Conservation (phyloP, 2,329 filamentous ascomycete species). For the Raffaelea deltoideospora region DNA sequence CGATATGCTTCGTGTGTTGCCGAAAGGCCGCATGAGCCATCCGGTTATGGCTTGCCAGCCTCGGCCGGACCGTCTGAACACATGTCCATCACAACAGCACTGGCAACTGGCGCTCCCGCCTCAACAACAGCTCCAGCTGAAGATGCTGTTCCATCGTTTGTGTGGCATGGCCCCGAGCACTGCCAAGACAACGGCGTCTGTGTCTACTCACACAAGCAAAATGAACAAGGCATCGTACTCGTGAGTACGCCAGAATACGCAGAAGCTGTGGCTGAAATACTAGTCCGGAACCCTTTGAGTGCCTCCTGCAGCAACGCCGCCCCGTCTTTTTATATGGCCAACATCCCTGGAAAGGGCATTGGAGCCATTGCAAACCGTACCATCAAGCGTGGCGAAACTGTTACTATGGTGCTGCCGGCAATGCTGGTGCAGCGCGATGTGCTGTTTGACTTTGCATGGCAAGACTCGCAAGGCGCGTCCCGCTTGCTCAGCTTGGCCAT, state of each 20-base stretch:
- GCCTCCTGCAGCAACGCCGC: no score
- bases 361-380: constrained; percentile 20
- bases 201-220: not conserved
- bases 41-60: no score
- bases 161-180: no score
- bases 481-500: constrained; percentile 2
- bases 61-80: no score
- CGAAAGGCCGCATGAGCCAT: no score
- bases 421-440: constrained; percentile 15
- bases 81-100: no score
- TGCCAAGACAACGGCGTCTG: no score
- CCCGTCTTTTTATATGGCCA: constrained; percentile 13
- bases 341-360: constrained; percentile 19
- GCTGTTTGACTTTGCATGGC: constrained; percentile 2
- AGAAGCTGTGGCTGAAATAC: constrained; percentile 3
- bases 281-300: no score
- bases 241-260: constrained; percentile 8
- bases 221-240: constrained; percentile 10
- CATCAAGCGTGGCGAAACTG: constrained; percentile 19
- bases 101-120: no score
- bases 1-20: no score
- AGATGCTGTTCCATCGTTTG: no score
- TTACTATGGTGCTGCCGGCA: constrained; percentile 17
- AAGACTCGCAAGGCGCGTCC: not conserved
- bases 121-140: no score